A percentile compares a stretch with the other conserved stretches of the same genome.
phyloP scores from a whole-genome alignment of 257 asterid genomes.

The Prunella vulgaris region DNA sequence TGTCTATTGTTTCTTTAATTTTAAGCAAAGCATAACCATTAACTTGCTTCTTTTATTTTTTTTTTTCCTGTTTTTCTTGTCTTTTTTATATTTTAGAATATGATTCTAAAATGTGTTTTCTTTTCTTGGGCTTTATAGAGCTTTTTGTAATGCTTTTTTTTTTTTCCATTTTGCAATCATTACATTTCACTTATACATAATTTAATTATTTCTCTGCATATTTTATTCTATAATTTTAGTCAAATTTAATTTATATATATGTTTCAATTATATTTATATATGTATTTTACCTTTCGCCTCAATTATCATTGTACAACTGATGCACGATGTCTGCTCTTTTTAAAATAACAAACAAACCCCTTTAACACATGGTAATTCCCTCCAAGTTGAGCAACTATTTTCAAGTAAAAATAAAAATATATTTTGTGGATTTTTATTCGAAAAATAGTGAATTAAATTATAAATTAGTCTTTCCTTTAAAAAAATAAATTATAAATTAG shows the following conservation, averaged over 20 bases:
- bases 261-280: too few relatives aligned
- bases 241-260: too few relatives aligned
- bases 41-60: neutral
- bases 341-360: neutral
- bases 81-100: neutral
- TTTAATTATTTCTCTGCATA: too few relatives aligned
- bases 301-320: too few relatives aligned
- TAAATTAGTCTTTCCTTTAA: neutral
- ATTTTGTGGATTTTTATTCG: neutral
- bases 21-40: slow-evolving; percentile 20
- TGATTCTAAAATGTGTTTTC: neutral
- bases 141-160: too few relatives aligned
- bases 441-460: neutral
- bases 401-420: neutral
- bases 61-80: neutral
- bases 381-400: neutral
- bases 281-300: too few relatives aligned
- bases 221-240: too few relatives aligned
- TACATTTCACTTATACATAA: too few relatives aligned
- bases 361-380: too few relatives aligned
- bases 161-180: too few relatives aligned
- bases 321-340: too few relatives aligned
- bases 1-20: slow-evolving; percentile 12
- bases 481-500: too few relatives aligned
- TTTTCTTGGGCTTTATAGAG: neutral